A percentile compares a stretch with the other conserved stretches of the same genome.
These are phyloP conservation scores for Aspergillus sparsus DNA, from an alignment of 495 filamentous ascomycete species.

Conservation along the genomic window DNA sequence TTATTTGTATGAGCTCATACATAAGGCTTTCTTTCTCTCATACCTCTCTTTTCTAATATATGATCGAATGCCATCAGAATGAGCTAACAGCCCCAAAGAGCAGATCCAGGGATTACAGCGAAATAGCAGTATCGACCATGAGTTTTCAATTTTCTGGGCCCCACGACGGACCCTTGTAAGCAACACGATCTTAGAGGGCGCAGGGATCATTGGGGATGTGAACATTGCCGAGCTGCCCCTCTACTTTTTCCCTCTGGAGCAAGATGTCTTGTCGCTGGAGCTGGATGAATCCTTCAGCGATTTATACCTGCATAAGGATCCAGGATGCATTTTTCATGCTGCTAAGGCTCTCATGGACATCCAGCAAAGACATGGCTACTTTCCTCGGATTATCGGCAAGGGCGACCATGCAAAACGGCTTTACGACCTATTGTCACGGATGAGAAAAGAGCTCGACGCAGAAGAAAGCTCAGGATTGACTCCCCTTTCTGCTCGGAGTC, in stretches of 20 bases:
- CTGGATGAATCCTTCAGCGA: slow-evolving; percentile 84
- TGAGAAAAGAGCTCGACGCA: slow-evolving; percentile 86
- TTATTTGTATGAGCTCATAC: slow-evolving; percentile 41
- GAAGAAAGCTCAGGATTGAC: slow-evolving; percentile 65
- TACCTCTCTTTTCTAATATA: slow-evolving; percentile 7
- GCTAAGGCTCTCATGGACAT: slow-evolving; percentile 94
- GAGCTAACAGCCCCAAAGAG: slow-evolving; percentile 65
- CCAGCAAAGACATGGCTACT: slow-evolving; percentile 88
- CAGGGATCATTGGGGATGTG: slow-evolving; percentile 89
- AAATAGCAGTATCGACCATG: slow-evolving; percentile 83
- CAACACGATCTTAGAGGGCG: slow-evolving; percentile 89
- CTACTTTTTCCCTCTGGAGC: slow-evolving; percentile 87
- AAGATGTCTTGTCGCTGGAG: slow-evolving; percentile 89
- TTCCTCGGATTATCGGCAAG: slow-evolving; percentile 94
- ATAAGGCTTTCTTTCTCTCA: slow-evolving; percentile 44
- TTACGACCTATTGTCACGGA: slow-evolving; percentile 84
- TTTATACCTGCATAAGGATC: slow-evolving; percentile 89
- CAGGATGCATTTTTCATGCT: slow-evolving; percentile 81
- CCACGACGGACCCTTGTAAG: slow-evolving; percentile 89
- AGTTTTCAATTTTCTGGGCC: slow-evolving; percentile 92
- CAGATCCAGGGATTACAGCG: slow-evolving; percentile 89
- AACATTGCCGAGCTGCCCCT: slow-evolving; percentile 83
- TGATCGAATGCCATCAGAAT: slow-evolving; percentile 55
- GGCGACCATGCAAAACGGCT: slow-evolving; percentile 89
- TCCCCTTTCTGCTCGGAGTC: slow-evolving; percentile 61